phyloP scores from a whole-genome alignment of 169 alveolate species.

The Eimeria brunetti region DNA sequence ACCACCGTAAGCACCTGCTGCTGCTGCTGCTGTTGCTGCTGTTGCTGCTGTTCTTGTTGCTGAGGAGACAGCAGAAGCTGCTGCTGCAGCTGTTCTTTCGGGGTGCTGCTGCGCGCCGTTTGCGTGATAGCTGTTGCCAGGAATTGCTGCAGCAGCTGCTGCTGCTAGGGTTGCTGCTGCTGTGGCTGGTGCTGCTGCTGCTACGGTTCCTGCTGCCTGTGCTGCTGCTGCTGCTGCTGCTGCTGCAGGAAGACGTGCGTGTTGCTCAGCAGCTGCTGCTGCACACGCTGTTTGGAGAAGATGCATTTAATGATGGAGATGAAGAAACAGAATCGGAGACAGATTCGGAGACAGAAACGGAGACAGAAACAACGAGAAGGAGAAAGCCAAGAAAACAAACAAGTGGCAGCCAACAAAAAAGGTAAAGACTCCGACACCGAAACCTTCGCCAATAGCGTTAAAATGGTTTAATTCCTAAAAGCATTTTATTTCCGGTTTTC shows the following conservation, averaged over 20 bases:
- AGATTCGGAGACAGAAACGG: conserved; percentile 63
- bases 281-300: conserved; percentile 44
- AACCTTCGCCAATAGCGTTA: neutral
- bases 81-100: neutral
- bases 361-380: conserved; percentile 1
- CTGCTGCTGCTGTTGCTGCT: conserved; percentile 15
- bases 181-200: neutral
- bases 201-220: neutral
- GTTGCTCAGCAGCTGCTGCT: conserved; percentile 50
- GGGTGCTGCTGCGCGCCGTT: neutral
- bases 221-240: conserved; percentile 4
- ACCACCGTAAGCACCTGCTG: conserved; percentile 70
- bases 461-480: neutral
- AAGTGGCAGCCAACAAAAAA: neutral
- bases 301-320: neutral
- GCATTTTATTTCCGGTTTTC: no score
- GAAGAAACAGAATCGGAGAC: neutral
- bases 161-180: neutral
- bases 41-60: neutral
- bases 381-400: neutral
- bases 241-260: conserved; percentile 55
- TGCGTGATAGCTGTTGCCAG: conserved; percentile 56
- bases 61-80: neutral
- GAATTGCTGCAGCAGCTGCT: neutral
- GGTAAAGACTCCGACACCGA: neutral